Evolutionary conservation across 2,329 filamentous ascomycete species (phyloP).

Genomic region (Colletotrichum eleusines): DNA sequence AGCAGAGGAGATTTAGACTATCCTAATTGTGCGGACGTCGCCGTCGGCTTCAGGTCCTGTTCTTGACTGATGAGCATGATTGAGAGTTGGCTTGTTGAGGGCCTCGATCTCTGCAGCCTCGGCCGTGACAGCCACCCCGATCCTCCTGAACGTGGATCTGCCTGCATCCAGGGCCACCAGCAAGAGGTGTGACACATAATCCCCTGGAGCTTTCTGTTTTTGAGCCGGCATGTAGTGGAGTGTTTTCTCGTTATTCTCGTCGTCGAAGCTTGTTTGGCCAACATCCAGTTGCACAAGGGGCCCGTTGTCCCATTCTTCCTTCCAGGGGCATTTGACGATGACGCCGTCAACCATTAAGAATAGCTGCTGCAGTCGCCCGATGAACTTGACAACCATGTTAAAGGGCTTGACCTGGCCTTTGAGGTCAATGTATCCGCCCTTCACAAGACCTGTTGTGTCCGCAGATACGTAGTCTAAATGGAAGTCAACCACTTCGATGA

Average conservation of each 20-base stretch:
- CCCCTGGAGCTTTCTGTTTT: not conserved
- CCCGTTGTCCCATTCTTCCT: not conserved
- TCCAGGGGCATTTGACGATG: not conserved
- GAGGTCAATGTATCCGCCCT: conserved; percentile 13
- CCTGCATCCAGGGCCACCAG: not conserved
- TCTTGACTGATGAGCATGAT: no score
- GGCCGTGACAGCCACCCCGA: conserved; percentile 5
- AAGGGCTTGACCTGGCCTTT: not conserved
- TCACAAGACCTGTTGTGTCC: not conserved
- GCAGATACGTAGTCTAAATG: not conserved
- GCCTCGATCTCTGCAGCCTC: conserved; percentile 11
- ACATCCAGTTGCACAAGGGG: conserved; percentile 2
- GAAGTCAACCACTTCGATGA: conserved; percentile 2
- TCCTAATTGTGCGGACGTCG: not conserved
- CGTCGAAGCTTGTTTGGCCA: not conserved
- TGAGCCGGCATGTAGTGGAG: conserved; percentile 13
- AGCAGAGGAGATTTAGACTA: not conserved
- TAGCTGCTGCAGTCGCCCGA: not conserved
- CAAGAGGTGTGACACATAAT: not conserved
- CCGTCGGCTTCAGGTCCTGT: accelerated
- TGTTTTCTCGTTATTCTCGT: not conserved
- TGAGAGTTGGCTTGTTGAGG: not conserved
- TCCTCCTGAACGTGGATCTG: not conserved
- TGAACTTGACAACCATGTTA: not conserved
- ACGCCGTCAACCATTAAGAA: not conserved